These are phyloP conservation scores for Boletus huronensis DNA, from an alignment of 768 basidiomycete species.

Conservation along the genomic window DNA sequence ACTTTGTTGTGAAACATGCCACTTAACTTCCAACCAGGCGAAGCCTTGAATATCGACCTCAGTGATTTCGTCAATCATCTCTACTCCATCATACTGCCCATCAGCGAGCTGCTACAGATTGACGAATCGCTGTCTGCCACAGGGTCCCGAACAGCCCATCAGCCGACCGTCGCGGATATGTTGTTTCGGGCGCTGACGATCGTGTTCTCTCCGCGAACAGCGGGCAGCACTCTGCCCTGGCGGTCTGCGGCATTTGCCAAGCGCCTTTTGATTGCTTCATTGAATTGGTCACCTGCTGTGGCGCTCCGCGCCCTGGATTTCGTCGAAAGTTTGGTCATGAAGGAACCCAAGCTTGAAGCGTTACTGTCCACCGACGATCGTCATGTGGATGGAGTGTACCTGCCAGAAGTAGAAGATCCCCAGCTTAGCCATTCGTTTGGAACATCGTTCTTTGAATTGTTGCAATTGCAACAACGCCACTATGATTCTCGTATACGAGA, in stretches of 20 bases:
- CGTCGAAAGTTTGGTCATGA: conserved; percentile 64
- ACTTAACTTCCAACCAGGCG: conserved; percentile 49
- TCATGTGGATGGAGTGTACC: conserved; percentile 78
- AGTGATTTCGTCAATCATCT: conserved; percentile 82
- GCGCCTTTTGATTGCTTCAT: conserved; percentile 75
- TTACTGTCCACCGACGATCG: conserved; percentile 87
- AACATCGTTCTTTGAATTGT: conserved; percentile 83
- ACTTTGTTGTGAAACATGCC: conserved; percentile 7
- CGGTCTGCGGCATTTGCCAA: conserved; percentile 91
- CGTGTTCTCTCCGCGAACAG: conserved; percentile 72
- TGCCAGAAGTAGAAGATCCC: conserved; percentile 85
- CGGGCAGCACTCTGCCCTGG: conserved; percentile 58
- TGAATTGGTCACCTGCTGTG: conserved; percentile 74
- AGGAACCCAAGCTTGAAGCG: conserved; percentile 78
- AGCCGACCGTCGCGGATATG: conserved; percentile 54
- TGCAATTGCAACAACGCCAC: conserved; percentile 56
- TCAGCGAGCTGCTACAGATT: conserved; percentile 63
- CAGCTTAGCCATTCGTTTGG: conserved; percentile 79
- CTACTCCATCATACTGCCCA: conserved; percentile 75
- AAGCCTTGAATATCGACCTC: conserved; percentile 96
- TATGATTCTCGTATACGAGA: conserved; percentile 65
- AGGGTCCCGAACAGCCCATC: conserved; percentile 26
- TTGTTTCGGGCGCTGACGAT: conserved; percentile 83
- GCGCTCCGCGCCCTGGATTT: conserved; percentile 72
- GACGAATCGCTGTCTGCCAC: conserved; percentile 45